phyloP scores from a whole-genome alignment of 2,329 filamentous ascomycete species.

The Chaetomium sp. region DNA sequence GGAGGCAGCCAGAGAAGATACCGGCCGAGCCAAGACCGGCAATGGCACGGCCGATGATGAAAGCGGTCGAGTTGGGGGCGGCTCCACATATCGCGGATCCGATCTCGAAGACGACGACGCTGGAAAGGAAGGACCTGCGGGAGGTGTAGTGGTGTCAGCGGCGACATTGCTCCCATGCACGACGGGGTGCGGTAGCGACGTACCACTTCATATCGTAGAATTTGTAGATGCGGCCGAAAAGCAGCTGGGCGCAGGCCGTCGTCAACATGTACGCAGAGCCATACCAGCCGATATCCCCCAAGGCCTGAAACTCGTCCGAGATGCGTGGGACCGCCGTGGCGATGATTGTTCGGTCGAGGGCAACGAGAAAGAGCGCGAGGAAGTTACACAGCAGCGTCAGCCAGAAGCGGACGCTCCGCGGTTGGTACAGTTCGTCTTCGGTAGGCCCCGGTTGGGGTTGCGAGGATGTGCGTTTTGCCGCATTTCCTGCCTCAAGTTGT shows the following conservation, averaged over 20 bases:
- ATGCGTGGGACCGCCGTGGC: conserved; percentile 58
- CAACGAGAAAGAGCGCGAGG: conserved; percentile 58
- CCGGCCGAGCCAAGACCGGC: conserved; percentile 59
- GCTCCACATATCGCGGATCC: conserved; percentile 59
- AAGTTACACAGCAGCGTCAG: conserved; percentile 57
- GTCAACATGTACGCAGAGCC: conserved; percentile 64
- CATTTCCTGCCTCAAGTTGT: conserved; percentile 30
- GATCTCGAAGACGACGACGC: conserved; percentile 55
- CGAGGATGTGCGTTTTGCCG: conserved; percentile 34
- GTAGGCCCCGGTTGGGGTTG: conserved; percentile 29
- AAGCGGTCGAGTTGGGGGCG: conserved; percentile 54
- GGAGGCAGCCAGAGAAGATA: conserved; percentile 59
- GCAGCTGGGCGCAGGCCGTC: conserved; percentile 56
- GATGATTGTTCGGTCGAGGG: conserved; percentile 60
- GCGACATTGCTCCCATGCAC: background rate
- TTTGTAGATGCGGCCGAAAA: conserved; percentile 58
- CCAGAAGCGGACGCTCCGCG: conserved; percentile 58
- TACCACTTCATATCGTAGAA: conserved; percentile 55
- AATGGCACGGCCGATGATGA: conserved; percentile 60
- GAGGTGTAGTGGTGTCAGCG: background rate
- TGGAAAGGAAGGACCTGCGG: conserved; percentile 49
- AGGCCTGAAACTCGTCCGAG: conserved; percentile 58
- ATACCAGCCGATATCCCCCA: conserved; percentile 67
- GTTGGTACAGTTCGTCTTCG: conserved; percentile 50
- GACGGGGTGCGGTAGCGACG: conserved; percentile 28